phyloP scores from a whole-genome alignment of 306 rosid genomes.

The Quercus suber region DNA sequence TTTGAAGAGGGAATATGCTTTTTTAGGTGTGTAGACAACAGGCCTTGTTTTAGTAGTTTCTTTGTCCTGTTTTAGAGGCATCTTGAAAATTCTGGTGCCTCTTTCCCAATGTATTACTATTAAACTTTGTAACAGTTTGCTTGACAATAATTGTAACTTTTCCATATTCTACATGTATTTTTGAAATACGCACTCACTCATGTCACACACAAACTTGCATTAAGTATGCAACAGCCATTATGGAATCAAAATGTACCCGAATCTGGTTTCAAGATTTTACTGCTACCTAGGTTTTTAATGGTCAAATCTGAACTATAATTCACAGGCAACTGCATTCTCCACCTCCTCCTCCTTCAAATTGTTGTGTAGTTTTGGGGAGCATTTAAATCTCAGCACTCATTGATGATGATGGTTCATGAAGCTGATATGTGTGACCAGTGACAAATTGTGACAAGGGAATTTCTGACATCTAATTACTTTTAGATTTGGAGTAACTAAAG shows the following conservation, averaged over 20 bases:
- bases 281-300: no score
- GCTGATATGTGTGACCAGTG: not conserved
- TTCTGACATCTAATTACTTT: not conserved
- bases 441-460: not conserved
- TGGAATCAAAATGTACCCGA: not conserved
- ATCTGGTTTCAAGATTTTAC: no score
- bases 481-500: not conserved
- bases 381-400: not conserved
- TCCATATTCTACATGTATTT: not conserved
- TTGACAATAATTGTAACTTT: conserved; percentile 5
- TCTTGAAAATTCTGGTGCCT: conserved; percentile 15
- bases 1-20: conserved; percentile 18
- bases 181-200: not conserved
- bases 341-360: not conserved
- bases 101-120: conserved; percentile 17
- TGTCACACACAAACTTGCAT: not conserved
- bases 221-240: not conserved
- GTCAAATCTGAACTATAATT: not conserved
- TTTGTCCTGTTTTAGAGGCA: conserved; percentile 22
- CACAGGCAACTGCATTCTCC: not conserved
- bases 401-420: not conserved
- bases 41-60: conserved; percentile 36
- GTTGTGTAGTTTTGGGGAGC: not conserved
- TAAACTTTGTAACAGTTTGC: conserved; percentile 11
- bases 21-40: conserved; percentile 33